These are phyloP conservation scores for Porpolomopsis calyptriformis DNA, from an alignment of 768 basidiomycete genomes.

Conservation along the genomic window DNA sequence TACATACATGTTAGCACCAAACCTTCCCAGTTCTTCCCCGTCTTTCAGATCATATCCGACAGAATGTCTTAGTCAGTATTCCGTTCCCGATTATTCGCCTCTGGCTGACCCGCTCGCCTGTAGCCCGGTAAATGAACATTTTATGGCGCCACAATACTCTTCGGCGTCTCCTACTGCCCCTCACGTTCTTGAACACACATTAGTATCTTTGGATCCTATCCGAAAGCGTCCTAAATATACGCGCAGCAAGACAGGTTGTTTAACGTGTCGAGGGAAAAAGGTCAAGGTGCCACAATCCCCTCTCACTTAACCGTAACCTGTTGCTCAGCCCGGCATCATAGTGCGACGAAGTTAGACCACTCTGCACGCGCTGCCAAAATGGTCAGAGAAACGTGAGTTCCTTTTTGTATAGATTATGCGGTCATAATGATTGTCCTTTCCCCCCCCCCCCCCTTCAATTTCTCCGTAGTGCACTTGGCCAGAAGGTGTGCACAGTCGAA, in stretches of 20 bases:
- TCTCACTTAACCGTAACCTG: background rate
- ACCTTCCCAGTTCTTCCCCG: slow-evolving; percentile 24
- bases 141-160: slow-evolving; percentile 35
- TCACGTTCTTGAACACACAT: slow-evolving; percentile 35
- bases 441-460: too few species aligned
- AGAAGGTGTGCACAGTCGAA: slow-evolving; percentile 62
- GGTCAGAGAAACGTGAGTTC: slow-evolving; percentile 68
- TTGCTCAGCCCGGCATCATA: slow-evolving; percentile 19
- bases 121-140: slow-evolving; percentile 27
- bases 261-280: slow-evolving; percentile 90
- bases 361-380: slow-evolving; percentile 77
- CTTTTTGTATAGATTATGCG: background rate
- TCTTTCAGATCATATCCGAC: slow-evolving; percentile 38
- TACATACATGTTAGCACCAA: slow-evolving; percentile 9
- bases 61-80: slow-evolving; percentile 38
- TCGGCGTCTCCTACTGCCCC: slow-evolving; percentile 31
- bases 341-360: slow-evolving; percentile 89
- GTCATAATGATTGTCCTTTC: too few species aligned
- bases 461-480: slow-evolving; percentile 69
- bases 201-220: slow-evolving; percentile 38
- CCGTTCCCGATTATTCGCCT: slow-evolving; percentile 17
- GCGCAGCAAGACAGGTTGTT: slow-evolving; percentile 87
- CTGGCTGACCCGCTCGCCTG: slow-evolving; percentile 19
- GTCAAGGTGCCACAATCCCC: slow-evolving; percentile 69
- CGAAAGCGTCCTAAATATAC: slow-evolving; percentile 89